Evolutionary conservation across 2,329 filamentous ascomycete genomes (phyloP), one percentile per base, ranked within the genome.

Genomic region (Paecilomyces formosus): DNA sequence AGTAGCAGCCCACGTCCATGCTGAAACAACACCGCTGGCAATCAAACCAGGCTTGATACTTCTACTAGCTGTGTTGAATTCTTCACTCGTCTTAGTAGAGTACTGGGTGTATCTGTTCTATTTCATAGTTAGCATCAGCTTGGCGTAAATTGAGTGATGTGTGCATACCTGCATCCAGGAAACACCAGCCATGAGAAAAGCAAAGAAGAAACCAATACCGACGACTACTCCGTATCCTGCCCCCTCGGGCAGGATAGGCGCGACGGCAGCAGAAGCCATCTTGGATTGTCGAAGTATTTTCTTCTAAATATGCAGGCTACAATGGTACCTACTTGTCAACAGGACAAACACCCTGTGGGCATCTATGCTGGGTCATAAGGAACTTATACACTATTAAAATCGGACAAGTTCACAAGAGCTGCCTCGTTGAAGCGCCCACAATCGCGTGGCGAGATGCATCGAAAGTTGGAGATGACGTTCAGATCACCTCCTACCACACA

Each of bases 1-100:
- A 3, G 70, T 73, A 2, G 72, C 71, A 5, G 69, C 68, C 63
- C 63, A 63, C 18, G 62, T 61, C 60, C 61, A 64, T 24, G 58
- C 54, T 5, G 55, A 63, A 39, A 64, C 62, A n/a, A 64, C 60
- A 39, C 60, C 65, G 61, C 60, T 61, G 2, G 65, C 65, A 57
- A 67, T 64, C n/a, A 68, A 53, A 13, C 65, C 65, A 7, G 65
- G 60, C 45, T 64, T 63, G 15, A 66, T 63, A 49, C 58, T 66
- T 49, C 62, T 55, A 54, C 58, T 60, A 13, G 64, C 62, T 35
- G 63, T 63, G 54, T 61, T 64, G 56, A 64, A 65, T 31, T 64
- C 61, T 49, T 64, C 63, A 21, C 57, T 58, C 22, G 39, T 53
- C 22, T 59, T 60, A 5, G 62, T 63, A 3, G 64, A 62, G 57